phyloP scores from a whole-genome alignment of 306 rosid species.

The Parietaria judaica region DNA sequence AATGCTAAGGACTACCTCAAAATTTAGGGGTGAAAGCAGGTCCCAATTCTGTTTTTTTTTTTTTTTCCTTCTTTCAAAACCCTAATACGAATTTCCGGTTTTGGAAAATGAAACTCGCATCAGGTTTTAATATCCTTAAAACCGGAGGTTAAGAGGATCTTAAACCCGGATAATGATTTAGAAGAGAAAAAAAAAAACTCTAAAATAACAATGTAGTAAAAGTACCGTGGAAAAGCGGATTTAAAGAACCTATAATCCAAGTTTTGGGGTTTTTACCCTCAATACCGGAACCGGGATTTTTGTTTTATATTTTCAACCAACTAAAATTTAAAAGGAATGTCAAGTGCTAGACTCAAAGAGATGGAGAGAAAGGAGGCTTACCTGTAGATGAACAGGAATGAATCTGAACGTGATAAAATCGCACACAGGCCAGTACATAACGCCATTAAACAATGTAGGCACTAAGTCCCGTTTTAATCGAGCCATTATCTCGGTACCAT shows the following conservation, averaged over 20 bases:
- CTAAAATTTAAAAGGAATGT: neutral
- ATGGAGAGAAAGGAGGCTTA: constrained; percentile 18
- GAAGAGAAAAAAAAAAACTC: too few species aligned
- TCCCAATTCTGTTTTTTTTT: too few species aligned
- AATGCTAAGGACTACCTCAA: neutral
- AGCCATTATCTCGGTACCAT: constrained; percentile 42
- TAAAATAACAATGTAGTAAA: too few species aligned
- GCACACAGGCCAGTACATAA: constrained; percentile 87
- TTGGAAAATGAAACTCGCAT: too few species aligned
- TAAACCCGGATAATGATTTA: too few species aligned
- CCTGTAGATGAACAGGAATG: constrained; percentile 92
- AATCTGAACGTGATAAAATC: constrained; percentile 86
- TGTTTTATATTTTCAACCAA: neutral
- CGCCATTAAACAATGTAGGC: constrained; percentile 62
- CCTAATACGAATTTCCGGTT: neutral
- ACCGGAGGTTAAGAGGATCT: too few species aligned
- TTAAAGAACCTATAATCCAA: too few species aligned
- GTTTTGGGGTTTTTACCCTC: too few species aligned
- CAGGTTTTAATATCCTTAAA: too few species aligned
- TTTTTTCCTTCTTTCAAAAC: too few species aligned
- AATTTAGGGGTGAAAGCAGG: too few species aligned
- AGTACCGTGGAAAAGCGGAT: too few species aligned
- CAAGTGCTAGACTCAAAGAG: neutral
- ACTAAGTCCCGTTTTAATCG: constrained; percentile 72
- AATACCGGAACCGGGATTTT: neutral